phyloP scores from a whole-genome alignment of 2,329 filamentous ascomycete species.

The Monilinia fructicola region DNA sequence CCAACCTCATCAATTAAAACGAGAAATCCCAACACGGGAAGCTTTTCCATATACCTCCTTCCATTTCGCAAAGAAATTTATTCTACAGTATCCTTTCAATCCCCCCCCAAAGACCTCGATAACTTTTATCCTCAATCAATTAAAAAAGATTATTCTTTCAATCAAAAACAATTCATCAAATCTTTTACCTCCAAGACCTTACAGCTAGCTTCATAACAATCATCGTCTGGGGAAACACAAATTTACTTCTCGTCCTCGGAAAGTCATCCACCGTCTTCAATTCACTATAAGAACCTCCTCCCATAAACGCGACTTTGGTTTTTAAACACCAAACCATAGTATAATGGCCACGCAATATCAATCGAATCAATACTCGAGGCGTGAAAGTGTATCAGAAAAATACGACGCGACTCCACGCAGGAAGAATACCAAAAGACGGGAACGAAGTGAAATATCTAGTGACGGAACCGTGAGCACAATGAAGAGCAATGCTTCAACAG shows the following conservation, averaged over 20 bases:
- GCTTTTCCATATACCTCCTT: too few species aligned
- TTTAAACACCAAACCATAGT: not conserved
- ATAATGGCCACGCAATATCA: slow-evolving; percentile 40
- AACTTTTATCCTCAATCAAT: too few species aligned
- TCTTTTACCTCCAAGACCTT: too few species aligned
- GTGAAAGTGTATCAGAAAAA: slow-evolving; percentile 38
- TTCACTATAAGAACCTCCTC: slow-evolving; percentile 2
- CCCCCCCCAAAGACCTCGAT: too few species aligned
- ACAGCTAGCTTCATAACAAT: too few species aligned
- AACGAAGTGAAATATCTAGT: slow-evolving; percentile 59
- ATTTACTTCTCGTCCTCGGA: not conserved
- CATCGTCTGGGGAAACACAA: not conserved
- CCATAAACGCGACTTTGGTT: not conserved
- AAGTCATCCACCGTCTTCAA: slow-evolving; percentile 1
- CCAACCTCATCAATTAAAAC: not conserved
- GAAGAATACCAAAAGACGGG: slow-evolving; percentile 37
- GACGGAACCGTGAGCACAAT: slow-evolving; percentile 88
- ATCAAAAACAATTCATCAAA: too few species aligned
- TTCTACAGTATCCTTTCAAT: not conserved
- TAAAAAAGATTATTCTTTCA: too few species aligned
- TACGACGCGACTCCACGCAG: slow-evolving; percentile 36
- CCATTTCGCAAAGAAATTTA: not conserved
- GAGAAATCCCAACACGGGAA: too few species aligned
- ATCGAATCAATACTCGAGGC: slow-evolving; percentile 36
- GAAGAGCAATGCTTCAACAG: slow-evolving; percentile 69